Conservation (phyloP, 192 early-diverging fungal species). For the Diversispora eburnea region DNA sequence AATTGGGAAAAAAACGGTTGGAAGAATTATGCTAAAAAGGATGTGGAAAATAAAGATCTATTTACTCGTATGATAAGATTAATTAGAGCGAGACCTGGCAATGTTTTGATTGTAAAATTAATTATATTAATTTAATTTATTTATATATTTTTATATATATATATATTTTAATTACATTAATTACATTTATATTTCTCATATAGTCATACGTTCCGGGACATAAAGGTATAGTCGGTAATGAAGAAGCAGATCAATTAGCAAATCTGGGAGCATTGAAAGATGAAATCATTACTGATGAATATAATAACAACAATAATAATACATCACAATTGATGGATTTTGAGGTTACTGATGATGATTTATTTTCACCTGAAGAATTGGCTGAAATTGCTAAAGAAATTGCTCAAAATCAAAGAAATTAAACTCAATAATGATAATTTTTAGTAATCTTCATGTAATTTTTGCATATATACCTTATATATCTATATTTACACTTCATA, state of each 20-base stretch:
- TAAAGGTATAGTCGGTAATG: conserved; percentile 68
- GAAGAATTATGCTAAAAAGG: conserved; percentile 48
- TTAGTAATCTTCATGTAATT: too few species aligned
- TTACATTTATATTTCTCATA: background rate
- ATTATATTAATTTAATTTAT: background rate
- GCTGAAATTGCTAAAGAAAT: background rate
- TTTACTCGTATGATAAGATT: conserved; percentile 53
- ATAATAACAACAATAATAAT: background rate
- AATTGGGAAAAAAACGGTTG: conserved; percentile 72
- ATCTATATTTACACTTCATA: too few species aligned
- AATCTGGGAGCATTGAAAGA: conserved; percentile 56
- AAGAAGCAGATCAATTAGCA: conserved; percentile 76
- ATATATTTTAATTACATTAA: background rate
- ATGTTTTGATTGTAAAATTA: conserved; percentile 42
- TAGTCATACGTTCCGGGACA: conserved; percentile 71
- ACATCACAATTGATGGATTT: background rate
- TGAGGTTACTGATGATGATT: background rate
- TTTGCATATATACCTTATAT: too few species aligned
- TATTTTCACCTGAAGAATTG: background rate
- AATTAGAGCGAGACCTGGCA: conserved; percentile 40
- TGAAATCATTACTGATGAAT: background rate
- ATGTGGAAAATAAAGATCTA: conserved; percentile 77
- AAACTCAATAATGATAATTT: too few species aligned
- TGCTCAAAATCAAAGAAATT: too few species aligned
- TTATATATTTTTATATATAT: background rate